Evolutionary conservation across 2,329 filamentous ascomycete genomes (phyloP), one percentile per base, ranked within the genome.

Genomic region (Fusarium sp.): DNA sequence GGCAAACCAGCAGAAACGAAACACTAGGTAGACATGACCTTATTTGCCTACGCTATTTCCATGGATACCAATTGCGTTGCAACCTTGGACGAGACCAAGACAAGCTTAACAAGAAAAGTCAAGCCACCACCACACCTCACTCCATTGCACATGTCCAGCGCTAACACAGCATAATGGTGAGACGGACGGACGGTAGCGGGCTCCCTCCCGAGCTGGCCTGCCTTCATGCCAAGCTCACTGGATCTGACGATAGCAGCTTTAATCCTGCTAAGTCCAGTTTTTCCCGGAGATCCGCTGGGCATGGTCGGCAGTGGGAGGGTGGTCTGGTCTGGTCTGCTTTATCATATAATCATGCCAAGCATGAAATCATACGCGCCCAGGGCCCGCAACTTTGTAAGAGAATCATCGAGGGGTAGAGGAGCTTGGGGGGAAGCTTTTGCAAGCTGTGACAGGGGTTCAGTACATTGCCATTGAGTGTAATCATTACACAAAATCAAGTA

Each of bases 281-380:
- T 26, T 16, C 33, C 48, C 41, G 48, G 22, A 41, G 61, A 73
- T 71, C 61, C 68, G 64, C 45, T 53, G 55, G 50, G 26, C 50
- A 51, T 38, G 36, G 26, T 53, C 57, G 55, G 66, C 42, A 61
- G 39, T 71, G 47, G 48, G 45, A 60, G 42, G 28, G 61, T 61
- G 48, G 63, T 31, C 50, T 64, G 48, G 63, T 38, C 42, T 65
- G 62, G 26, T 41, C 61, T 72, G 65, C 62, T 68, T 56, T 56
- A 58, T 72, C 38, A 60, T 66, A 54, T 56, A 56, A 58, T 72
- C 38, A 60, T 66, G 56, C 65, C 64, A 72, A 74, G 72, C 75
- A 77, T 77, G 74, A 77, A 74, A 74, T 77, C 71, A 76, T 77
- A 71, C 63, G 68, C 74, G 71, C 68, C 28, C 41, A 47, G 63